A percentile compares a stretch with the other conserved stretches of the same genome.
Conservation (phyloP, 257 asterid species). For the Hygrophila difformis region DNA sequence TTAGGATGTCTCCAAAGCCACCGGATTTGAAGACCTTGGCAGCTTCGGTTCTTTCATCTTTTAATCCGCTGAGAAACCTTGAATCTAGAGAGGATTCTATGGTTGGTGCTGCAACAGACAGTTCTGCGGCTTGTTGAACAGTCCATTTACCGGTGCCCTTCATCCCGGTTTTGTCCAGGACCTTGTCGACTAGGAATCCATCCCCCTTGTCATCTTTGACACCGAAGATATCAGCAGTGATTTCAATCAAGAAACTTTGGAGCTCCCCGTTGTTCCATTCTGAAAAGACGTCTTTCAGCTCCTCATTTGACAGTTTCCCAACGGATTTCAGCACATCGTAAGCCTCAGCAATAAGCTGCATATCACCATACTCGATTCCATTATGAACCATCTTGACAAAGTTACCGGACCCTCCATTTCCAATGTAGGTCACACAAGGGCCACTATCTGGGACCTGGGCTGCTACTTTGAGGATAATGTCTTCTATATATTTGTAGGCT, state of each 20-base stretch:
- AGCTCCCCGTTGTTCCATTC: too few species aligned
- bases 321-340: slow-evolving; percentile 15
- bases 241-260: too few species aligned
- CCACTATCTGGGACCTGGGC: slow-evolving; percentile 20
- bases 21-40: slow-evolving; percentile 18
- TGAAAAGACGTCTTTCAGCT: slow-evolving; percentile 12
- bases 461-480: slow-evolving; percentile 17
- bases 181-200: slow-evolving; percentile 18
- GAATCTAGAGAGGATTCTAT: slow-evolving; percentile 17
- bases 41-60: slow-evolving; percentile 16
- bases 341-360: slow-evolving; percentile 20
- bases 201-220: slow-evolving; percentile 19
- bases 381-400: slow-evolving; percentile 21
- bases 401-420: too few species aligned
- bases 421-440: too few species aligned
- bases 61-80: slow-evolving; percentile 18
- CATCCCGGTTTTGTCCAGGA: too few species aligned
- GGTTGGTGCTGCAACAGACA: too few species aligned
- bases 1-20: slow-evolving; percentile 13
- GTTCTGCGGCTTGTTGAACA: too few species aligned
- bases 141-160: too few species aligned
- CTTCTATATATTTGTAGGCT: slow-evolving; percentile 15
- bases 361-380: slow-evolving; percentile 21
- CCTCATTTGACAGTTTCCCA: slow-evolving; percentile 18
- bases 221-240: slow-evolving; percentile 19